Conservation (phyloP, 2,329 filamentous ascomycete genomes). For the Epichloe coenophiala region DNA sequence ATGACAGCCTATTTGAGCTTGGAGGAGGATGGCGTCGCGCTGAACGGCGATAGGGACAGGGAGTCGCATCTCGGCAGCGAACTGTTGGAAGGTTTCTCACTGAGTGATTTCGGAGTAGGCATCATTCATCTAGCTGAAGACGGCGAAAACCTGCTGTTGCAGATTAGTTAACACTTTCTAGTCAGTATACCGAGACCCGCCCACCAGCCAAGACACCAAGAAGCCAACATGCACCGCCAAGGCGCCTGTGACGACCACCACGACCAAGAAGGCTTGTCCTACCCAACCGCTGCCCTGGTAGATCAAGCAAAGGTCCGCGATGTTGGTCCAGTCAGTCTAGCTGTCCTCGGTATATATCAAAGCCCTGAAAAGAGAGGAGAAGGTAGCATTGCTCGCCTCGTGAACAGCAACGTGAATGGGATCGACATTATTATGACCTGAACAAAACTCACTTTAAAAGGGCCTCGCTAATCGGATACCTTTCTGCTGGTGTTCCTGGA, state of each 20-base stretch:
- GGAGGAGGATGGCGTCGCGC: background rate
- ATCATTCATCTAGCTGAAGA: background rate
- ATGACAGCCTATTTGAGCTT: background rate
- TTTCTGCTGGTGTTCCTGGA: too few relatives aligned
- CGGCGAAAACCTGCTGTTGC: too few relatives aligned
- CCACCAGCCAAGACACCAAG: too few relatives aligned
- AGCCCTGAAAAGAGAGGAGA: background rate
- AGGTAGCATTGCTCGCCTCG: too few relatives aligned
- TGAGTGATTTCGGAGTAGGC: background rate
- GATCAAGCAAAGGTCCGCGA: background rate
- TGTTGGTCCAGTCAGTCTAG: background rate
- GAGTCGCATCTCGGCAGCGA: background rate
- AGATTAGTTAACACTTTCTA: too few relatives aligned
- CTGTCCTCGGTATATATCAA: background rate
- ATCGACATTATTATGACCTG: too few relatives aligned
- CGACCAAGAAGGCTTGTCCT: background rate
- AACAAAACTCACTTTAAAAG: too few relatives aligned
- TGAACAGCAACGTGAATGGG: too few relatives aligned
- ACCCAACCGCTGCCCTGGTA: background rate
- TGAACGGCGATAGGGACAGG: background rate
- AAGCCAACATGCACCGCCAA: background rate
- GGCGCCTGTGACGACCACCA: background rate
- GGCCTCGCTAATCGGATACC: too few relatives aligned
- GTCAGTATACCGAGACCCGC: too few relatives aligned
- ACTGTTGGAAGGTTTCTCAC: too few relatives aligned